Conservation (phyloP, 306 rosid genomes). For the Quercus berberidifolia region DNA sequence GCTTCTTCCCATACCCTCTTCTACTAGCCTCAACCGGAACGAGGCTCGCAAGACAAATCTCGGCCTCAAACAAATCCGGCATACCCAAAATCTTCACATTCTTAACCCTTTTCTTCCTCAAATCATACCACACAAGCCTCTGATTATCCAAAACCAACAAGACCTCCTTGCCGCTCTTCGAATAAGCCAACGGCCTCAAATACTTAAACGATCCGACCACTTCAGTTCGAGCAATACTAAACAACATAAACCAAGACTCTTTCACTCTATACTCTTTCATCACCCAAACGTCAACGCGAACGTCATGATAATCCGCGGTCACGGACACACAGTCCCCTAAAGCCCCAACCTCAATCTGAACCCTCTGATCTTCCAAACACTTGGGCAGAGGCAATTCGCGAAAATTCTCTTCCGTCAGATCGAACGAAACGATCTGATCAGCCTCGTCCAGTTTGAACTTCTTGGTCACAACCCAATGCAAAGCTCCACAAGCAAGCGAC, state of each 20-base stretch:
- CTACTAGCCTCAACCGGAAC: slow-evolving; percentile 34
- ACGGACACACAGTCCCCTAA: slow-evolving; percentile 46
- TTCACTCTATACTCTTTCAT: slow-evolving; percentile 48
- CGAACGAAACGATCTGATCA: slow-evolving; percentile 49
- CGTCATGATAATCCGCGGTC: slow-evolving; percentile 27
- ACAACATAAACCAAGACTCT: slow-evolving; percentile 55
- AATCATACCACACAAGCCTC: slow-evolving; percentile 55
- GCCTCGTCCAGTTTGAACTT: slow-evolving; percentile 25
- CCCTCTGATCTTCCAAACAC: not conserved
- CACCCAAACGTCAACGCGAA: slow-evolving; percentile 53
- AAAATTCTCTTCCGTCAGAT: slow-evolving; percentile 30
- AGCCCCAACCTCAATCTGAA: slow-evolving; percentile 42
- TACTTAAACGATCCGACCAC: slow-evolving; percentile 14
- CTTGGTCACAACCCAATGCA: slow-evolving; percentile 71
- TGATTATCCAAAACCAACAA: slow-evolving; percentile 38
- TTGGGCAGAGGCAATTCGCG: slow-evolving; percentile 60
- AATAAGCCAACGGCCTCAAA: slow-evolving; percentile 58
- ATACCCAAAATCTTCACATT: slow-evolving; percentile 29
- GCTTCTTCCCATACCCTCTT: slow-evolving; percentile 10
- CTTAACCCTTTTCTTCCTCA: slow-evolving; percentile 12
- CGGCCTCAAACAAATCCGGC: slow-evolving; percentile 41
- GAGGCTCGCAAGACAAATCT: slow-evolving; percentile 48
- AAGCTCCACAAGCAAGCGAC: slow-evolving; percentile 26
- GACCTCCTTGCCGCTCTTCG: slow-evolving; percentile 31
- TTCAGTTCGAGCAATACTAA: slow-evolving; percentile 24